A percentile compares a stretch with the other conserved stretches of the same genome.
Conservation (phyloP, 352 stramenopile genomes). For the Phytophthora fragariaefolia region DNA sequence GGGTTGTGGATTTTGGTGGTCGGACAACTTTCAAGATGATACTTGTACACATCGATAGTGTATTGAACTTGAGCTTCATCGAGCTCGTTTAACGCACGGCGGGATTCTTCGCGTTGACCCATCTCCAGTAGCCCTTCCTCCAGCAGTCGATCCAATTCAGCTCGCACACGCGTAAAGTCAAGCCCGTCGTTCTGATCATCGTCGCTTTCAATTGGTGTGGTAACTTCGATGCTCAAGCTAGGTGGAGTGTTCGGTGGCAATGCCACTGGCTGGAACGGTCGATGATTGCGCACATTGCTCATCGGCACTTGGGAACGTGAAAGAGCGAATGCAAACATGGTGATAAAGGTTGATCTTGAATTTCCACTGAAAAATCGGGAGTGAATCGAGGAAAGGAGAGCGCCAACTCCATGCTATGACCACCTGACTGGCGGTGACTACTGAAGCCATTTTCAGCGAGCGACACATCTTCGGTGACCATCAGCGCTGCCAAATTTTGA, state of each 20-base stretch:
- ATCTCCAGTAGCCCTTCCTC: slow-evolving; percentile 33
- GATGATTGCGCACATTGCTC: not conserved
- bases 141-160: slow-evolving; percentile 33
- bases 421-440: too few species aligned
- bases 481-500: too few species aligned
- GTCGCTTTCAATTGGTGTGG: slow-evolving; percentile 6
- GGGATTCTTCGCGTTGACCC: not conserved
- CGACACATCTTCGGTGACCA: too few species aligned
- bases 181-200: slow-evolving; percentile 24
- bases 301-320: slow-evolving; percentile 9
- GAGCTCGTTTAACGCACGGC: not conserved
- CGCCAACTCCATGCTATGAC: too few species aligned
- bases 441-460: too few species aligned
- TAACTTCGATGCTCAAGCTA: slow-evolving; percentile 3
- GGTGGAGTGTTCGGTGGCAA: slow-evolving; percentile 4
- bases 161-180: slow-evolving; percentile 30
- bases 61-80: slow-evolving; percentile 3
- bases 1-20: not conserved
- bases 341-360: not conserved
- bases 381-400: slow-evolving; percentile 21
- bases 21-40: not conserved
- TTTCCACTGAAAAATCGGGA: slow-evolving; percentile 20
- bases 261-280: not conserved
- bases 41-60: slow-evolving; percentile 10
- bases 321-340: slow-evolving; percentile 30